Conservation (phyloP, 1,284 basidiomycete genomes). For the Tausonia pullulans region DNA sequence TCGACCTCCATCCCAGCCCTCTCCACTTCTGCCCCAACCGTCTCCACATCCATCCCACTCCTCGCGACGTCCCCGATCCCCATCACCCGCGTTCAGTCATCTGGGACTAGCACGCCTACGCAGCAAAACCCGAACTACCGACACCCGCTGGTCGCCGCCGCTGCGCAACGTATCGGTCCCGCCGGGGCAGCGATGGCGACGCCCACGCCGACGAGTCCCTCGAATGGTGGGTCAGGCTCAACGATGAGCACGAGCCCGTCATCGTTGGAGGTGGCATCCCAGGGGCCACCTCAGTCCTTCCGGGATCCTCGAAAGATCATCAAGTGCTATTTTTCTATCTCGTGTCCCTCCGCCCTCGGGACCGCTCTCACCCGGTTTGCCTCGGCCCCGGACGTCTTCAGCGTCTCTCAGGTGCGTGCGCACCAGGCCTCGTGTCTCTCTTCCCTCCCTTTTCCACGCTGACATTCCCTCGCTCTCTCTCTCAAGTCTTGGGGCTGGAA, state of each 20-base stretch:
- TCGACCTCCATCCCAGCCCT: not conserved
- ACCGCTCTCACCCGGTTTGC: conserved; percentile 71
- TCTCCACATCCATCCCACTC: not conserved
- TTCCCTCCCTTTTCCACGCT: not conserved
- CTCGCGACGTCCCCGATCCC: not conserved
- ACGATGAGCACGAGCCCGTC: too few species aligned
- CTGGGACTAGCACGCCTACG: not conserved
- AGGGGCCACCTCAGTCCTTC: not conserved
- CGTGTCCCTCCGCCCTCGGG: conserved; percentile 68
- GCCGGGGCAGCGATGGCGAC: too few species aligned
- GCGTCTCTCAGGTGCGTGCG: conserved; percentile 39
- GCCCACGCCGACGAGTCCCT: too few species aligned
- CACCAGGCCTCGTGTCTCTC: not conserved
- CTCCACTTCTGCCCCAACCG: not conserved
- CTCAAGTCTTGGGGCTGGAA: conserved; percentile 41
- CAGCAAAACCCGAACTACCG: too few species aligned
- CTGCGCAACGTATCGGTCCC: too few species aligned
- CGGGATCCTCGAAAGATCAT: conserved; percentile 27
- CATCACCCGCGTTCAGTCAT: not conserved
- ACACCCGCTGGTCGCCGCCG: too few species aligned
- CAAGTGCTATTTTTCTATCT: conserved; percentile 63
- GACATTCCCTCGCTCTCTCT: not conserved
- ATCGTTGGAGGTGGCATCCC: too few species aligned
- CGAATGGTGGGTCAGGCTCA: too few species aligned
- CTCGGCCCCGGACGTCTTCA: conserved; percentile 75